These are phyloP conservation scores for Naematelia aurantialba DNA, from an alignment of 768 basidiomycete genomes.

Conservation along the genomic window DNA sequence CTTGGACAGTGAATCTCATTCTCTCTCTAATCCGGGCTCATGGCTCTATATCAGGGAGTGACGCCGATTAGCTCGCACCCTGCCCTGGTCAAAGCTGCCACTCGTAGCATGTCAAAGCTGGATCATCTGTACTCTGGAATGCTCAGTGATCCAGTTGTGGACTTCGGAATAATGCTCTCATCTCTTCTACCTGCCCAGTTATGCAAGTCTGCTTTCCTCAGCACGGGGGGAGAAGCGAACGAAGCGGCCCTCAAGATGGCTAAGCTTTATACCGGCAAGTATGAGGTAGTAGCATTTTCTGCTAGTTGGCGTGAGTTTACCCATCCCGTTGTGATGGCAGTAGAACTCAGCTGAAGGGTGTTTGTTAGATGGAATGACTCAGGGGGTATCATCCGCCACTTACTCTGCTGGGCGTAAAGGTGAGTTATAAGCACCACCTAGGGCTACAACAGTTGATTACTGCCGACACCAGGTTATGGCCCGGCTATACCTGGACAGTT, in stretches of 20 bases:
- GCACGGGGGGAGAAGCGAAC: conserved; percentile 32
- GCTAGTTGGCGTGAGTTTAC: conserved; percentile 24
- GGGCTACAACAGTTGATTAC: background rate
- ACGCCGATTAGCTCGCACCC: conserved; percentile 23
- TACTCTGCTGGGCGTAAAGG: conserved; percentile 17
- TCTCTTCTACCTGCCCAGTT: conserved; percentile 22
- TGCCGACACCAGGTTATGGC: conserved; percentile 10
- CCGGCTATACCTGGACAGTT: conserved; percentile 19
- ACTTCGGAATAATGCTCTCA: conserved; percentile 20
- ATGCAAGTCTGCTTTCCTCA: conserved; percentile 29
- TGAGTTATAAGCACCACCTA: background rate
- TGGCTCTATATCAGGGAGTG: background rate
- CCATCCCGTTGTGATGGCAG: background rate
- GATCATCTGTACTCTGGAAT: conserved; percentile 40
- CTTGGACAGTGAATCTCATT: conserved; percentile 36
- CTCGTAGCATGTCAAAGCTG: conserved; percentile 14
- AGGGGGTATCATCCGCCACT: conserved; percentile 19
- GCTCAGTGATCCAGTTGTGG: conserved; percentile 28
- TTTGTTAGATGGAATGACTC: conserved; percentile 23
- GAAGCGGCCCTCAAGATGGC: conserved; percentile 38
- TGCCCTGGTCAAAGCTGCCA: conserved; percentile 24
- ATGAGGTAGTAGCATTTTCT: conserved; percentile 31
- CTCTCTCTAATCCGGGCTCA: too few species aligned
- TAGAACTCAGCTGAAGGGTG: background rate
- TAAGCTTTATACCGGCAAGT: conserved; percentile 35